phyloP scores from a whole-genome alignment of 176 grass and related monocot species.

The Rhipidocladum racemiflorum region DNA sequence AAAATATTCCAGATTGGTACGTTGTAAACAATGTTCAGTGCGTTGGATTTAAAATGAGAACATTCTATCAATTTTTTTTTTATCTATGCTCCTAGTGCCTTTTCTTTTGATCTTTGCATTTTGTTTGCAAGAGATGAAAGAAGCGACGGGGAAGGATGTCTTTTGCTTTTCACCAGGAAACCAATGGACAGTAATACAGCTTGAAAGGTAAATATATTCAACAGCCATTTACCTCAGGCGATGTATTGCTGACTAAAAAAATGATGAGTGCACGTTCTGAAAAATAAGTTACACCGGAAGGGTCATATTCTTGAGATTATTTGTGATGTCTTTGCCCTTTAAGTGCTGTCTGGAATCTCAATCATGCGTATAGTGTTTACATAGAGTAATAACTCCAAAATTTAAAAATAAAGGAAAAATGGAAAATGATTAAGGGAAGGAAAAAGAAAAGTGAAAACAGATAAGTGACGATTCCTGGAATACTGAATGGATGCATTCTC shows the following conservation, averaged over 20 bases:
- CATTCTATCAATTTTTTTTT: slow-evolving; percentile 22
- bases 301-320: background rate
- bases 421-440: background rate
- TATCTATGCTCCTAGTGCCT: slow-evolving; percentile 39
- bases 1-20: slow-evolving; percentile 66
- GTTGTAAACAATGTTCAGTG: slow-evolving; percentile 57
- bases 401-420: background rate
- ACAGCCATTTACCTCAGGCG: slow-evolving; percentile 28
- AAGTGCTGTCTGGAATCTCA: background rate
- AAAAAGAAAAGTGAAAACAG: background rate
- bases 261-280: background rate
- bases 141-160: slow-evolving; percentile 61
- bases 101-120: slow-evolving; percentile 95
- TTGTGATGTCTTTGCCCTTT: background rate
- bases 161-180: slow-evolving; percentile 53
- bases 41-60: slow-evolving; percentile 48
- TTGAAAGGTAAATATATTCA: slow-evolving; percentile 55
- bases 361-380: background rate
- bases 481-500: background rate
- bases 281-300: slow-evolving; percentile 9
- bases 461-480: background rate
- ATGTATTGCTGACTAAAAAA: slow-evolving; percentile 31
- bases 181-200: slow-evolving; percentile 44
- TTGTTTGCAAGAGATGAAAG: slow-evolving; percentile 96
- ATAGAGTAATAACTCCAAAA: background rate